Evolutionary conservation across 371 early-diverging fungal genomes (phyloP).

Genomic region (Parasitella parasitica): DNA sequence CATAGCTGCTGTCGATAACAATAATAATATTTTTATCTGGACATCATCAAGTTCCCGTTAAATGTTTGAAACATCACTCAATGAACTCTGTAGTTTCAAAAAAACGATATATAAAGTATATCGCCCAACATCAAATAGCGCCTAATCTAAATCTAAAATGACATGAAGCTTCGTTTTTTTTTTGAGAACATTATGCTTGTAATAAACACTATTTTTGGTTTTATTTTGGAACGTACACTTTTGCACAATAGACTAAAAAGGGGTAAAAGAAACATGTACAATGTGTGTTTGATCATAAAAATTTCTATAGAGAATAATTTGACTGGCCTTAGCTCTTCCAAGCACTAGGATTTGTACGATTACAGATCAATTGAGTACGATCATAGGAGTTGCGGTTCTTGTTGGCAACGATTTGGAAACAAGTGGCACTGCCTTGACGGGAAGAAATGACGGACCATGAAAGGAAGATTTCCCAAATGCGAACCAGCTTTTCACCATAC

Average conservation of each 20-base stretch:
- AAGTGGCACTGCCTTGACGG: slow-evolving; percentile 94
- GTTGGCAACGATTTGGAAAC: slow-evolving; percentile 94
- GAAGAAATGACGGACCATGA: slow-evolving; percentile 94
- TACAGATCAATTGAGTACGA: slow-evolving; percentile 63
- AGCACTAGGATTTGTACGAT: slow-evolving; percentile 47
- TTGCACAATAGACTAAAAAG: slow-evolving; percentile 4
- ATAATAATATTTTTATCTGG: slow-evolving; percentile 44
- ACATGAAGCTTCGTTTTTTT: too few species aligned
- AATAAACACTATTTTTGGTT: too few species aligned
- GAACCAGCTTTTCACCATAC: slow-evolving; percentile 85
- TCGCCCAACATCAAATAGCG: too few species aligned
- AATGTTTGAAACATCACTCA: too few species aligned
- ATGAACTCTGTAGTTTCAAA: too few species aligned
- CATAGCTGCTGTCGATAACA: slow-evolving; percentile 39
- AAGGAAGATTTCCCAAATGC: slow-evolving; percentile 94
- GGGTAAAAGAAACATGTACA: neutral
- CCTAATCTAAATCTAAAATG: too few species aligned
- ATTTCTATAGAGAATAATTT: slow-evolving; percentile 9
- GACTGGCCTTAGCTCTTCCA: slow-evolving; percentile 31
- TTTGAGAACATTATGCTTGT: neutral
- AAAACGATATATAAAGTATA: too few species aligned
- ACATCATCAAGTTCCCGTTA: too few species aligned
- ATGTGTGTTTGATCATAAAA: neutral
- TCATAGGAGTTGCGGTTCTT: slow-evolving; percentile 96
- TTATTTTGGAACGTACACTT: slow-evolving; percentile 7